A percentile compares a stretch with the other conserved stretches of the same genome.
phyloP scores from a whole-genome alignment of 768 basidiomycete genomes.

The Hypholoma sublateritium region DNA sequence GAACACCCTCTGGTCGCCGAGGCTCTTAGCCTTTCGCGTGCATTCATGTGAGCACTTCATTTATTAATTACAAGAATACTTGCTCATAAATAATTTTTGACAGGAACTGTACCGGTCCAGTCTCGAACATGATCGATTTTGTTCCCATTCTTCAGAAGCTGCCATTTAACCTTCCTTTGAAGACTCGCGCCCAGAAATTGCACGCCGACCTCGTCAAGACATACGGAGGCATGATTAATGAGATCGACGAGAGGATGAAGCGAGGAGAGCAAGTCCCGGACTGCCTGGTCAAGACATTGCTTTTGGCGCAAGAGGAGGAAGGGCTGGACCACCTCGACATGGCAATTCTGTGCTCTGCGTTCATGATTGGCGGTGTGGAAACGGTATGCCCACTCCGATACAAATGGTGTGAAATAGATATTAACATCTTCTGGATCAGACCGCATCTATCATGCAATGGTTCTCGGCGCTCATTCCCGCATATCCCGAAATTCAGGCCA shows the following conservation, averaged over 20 bases:
- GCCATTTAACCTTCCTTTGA: constrained; percentile 31
- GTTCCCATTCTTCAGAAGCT: constrained; percentile 39
- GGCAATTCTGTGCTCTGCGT: constrained; percentile 39
- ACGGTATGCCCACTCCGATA: constrained; percentile 24
- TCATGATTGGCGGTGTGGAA: constrained; percentile 47
- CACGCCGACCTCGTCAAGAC: constrained; percentile 36
- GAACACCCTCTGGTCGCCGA: constrained; percentile 35
- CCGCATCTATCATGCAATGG: constrained; percentile 37
- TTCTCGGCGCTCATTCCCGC: constrained; percentile 35
- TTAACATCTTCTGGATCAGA: constrained; percentile 18
- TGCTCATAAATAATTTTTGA: background rate
- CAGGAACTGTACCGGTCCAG: constrained; percentile 43
- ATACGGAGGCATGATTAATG: constrained; percentile 38
- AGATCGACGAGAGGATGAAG: constrained; percentile 35
- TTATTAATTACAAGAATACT: background rate
- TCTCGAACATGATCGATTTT: constrained; percentile 47
- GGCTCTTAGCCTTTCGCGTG: constrained; percentile 37
- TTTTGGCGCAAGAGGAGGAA: constrained; percentile 32
- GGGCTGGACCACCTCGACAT: constrained; percentile 38
- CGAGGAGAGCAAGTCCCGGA: constrained; percentile 38
- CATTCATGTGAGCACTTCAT: constrained; percentile 40
- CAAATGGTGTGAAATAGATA: background rate
- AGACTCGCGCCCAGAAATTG: constrained; percentile 36
- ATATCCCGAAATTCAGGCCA: constrained; percentile 23
- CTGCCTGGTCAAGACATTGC: constrained; percentile 41